Conservation (phyloP, 179 eudicot species). For the Beta macrorhiza region DNA sequence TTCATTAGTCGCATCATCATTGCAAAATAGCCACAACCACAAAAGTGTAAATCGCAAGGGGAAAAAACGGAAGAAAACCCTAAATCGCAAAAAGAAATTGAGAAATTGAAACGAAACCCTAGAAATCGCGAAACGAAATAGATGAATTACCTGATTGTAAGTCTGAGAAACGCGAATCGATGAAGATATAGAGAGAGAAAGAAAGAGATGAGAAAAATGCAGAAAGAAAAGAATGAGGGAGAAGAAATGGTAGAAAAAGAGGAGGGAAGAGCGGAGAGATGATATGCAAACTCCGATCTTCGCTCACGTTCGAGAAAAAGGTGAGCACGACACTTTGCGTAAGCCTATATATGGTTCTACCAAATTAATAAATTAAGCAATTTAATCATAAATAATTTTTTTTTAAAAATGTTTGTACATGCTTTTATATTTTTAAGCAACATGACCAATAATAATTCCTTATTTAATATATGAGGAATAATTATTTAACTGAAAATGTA, state of each 20-base stretch:
- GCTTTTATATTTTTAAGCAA: too few relatives aligned
- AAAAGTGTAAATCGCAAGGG: neutral
- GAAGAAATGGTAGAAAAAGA: neutral
- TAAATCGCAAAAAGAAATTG: neutral
- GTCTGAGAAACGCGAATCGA: neutral
- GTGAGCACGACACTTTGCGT: slow-evolving; percentile 17
- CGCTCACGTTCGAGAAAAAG: slow-evolving; percentile 31
- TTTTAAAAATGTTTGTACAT: neutral
- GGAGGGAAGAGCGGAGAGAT: neutral
- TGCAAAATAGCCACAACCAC: neutral
- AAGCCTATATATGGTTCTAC: neutral
- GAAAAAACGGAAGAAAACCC: neutral
- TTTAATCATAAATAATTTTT: too few relatives aligned
- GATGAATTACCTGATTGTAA: slow-evolving; percentile 15
- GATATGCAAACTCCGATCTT: slow-evolving; percentile 23
- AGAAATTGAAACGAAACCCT: slow-evolving; percentile 6
- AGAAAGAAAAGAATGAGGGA: neutral
- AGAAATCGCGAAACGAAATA: neutral
- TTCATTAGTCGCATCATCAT: neutral
- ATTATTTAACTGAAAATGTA: too few relatives aligned
- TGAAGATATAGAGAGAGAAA: neutral
- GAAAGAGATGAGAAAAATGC: neutral
- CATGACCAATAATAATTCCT: too few relatives aligned
- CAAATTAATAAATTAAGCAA: neutral
- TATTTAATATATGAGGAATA: too few relatives aligned